These are phyloP conservation scores for Cerioporus squamosus DNA, from an alignment of 1,284 basidiomycete species.

Conservation along the genomic window DNA sequence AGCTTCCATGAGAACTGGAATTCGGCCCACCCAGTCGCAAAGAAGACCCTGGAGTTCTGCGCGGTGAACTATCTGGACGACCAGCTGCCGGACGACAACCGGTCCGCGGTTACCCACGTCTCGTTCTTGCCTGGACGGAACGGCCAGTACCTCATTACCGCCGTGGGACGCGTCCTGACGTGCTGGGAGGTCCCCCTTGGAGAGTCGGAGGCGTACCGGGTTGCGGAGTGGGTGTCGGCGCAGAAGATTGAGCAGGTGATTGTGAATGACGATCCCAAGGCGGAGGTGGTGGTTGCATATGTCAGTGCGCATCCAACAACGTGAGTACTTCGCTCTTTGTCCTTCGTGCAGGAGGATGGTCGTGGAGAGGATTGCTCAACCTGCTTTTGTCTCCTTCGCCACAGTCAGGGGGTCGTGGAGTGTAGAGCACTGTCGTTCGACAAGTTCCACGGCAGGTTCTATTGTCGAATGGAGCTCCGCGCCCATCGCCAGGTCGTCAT, in stretches of 20 bases:
- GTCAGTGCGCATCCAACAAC: slow-evolving; percentile 21
- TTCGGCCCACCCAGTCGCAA: slow-evolving; percentile 32
- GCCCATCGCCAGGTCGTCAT: slow-evolving; percentile 20
- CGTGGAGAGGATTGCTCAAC: not conserved
- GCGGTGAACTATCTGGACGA: slow-evolving; percentile 20
- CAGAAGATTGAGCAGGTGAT: slow-evolving; percentile 32
- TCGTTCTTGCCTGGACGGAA: slow-evolving; percentile 38
- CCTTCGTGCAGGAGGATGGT: no score
- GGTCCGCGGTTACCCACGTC: slow-evolving; percentile 33
- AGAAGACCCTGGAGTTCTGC: slow-evolving; percentile 33
- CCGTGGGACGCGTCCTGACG: slow-evolving; percentile 29
- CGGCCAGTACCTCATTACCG: slow-evolving; percentile 39
- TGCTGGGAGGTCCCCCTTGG: slow-evolving; percentile 44
- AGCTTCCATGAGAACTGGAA: slow-evolving; percentile 43
- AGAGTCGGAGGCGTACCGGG: slow-evolving; percentile 35
- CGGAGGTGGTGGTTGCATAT: slow-evolving; percentile 33
- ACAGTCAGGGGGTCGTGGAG: slow-evolving; percentile 16
- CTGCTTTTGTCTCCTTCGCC: not conserved
- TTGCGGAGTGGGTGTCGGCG: slow-evolving; percentile 34
- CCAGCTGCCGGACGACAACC: slow-evolving; percentile 18
- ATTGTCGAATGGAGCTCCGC: slow-evolving; percentile 20
- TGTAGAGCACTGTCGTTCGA: slow-evolving; percentile 30
- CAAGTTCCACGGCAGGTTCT: slow-evolving; percentile 34
- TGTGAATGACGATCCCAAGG: slow-evolving; percentile 38
- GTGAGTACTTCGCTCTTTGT: slow-evolving; percentile 18